Percentiles rank a stretch among this genome's conserved stretches.
Evolutionary conservation across 768 basidiomycete species (phyloP).

Genomic region (Leccinum disarticulatum): DNA sequence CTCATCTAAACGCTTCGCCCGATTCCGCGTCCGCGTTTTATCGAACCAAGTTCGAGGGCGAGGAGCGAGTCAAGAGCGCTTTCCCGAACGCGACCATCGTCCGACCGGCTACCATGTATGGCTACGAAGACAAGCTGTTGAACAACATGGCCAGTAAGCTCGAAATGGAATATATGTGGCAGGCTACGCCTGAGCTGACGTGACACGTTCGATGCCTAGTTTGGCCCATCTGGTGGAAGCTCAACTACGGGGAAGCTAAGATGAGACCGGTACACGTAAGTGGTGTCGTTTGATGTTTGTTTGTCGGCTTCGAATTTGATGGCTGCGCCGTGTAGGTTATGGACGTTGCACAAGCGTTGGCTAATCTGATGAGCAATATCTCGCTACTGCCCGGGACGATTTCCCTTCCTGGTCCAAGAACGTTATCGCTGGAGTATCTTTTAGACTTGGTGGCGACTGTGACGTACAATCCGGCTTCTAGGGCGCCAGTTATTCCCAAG

Average conservation of each 20-base stretch:
- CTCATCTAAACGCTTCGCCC: constrained; percentile 87
- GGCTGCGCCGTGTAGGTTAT: constrained; percentile 56
- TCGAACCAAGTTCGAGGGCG: constrained; percentile 86
- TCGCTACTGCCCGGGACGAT: constrained; percentile 66
- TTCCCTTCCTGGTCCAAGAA: constrained; percentile 85
- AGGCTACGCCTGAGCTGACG: constrained; percentile 12
- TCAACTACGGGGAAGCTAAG: constrained; percentile 85
- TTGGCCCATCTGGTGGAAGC: constrained; percentile 91
- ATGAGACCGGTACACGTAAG: constrained; percentile 90
- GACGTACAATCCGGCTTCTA: constrained; percentile 72
- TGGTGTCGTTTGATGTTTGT: constrained; percentile 25
- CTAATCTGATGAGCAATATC: constrained; percentile 61
- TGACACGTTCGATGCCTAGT: constrained; percentile 35
- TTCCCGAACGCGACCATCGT: constrained; percentile 89
- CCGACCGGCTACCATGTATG: constrained; percentile 82
- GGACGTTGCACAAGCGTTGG: constrained; percentile 90
- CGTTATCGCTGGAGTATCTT: constrained; percentile 79
- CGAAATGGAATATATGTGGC: constrained; percentile 3
- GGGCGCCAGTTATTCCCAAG: constrained; percentile 77
- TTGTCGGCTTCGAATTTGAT: constrained; percentile 15
- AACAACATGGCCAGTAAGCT: constrained; percentile 87
- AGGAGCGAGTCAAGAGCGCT: constrained; percentile 77
- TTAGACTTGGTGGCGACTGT: constrained; percentile 76
- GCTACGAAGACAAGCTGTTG: constrained; percentile 93
- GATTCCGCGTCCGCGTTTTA: constrained; percentile 83